phyloP scores from a whole-genome alignment of 2,329 filamentous ascomycete species.

The Calonectria multiphialidica region DNA sequence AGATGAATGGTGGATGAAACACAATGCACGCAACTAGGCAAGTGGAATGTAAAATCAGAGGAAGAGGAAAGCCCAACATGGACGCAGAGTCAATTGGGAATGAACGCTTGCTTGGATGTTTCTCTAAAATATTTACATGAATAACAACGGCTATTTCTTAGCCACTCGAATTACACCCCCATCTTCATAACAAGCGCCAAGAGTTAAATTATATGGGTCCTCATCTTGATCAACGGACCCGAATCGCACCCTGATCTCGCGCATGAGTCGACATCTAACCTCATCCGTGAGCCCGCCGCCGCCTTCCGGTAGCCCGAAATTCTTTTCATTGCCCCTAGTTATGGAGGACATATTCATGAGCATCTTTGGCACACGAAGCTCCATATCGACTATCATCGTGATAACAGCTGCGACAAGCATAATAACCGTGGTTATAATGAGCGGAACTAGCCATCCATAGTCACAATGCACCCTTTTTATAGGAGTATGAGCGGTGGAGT shows the following conservation, averaged over 20 bases:
- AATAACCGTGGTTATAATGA: not conserved
- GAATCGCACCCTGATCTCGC: not conserved
- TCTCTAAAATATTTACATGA: not conserved
- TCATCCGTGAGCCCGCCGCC: not conserved
- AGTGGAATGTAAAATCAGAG: too few species aligned
- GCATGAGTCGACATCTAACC: not conserved
- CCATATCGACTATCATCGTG: slow-evolving; percentile 15
- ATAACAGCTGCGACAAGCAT: slow-evolving; percentile 6
- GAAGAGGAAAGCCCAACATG: too few species aligned
- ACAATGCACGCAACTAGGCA: too few species aligned
- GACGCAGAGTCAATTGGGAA: too few species aligned
- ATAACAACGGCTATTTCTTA: not conserved
- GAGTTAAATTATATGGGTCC: not conserved
- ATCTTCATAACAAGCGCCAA: not conserved
- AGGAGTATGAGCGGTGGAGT: not conserved
- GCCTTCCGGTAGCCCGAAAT: not conserved
- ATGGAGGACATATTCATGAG: slow-evolving; percentile 19
- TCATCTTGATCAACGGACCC: not conserved
- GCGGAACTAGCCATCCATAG: slow-evolving; percentile 12
- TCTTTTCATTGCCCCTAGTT: slow-evolving; percentile 9
- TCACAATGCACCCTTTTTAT: not conserved
- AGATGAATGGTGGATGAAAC: too few species aligned
- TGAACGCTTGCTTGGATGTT: too few species aligned
- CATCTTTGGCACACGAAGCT: slow-evolving; percentile 17
- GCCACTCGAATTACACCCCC: slow-evolving; percentile 7